phyloP scores from a whole-genome alignment of 306 rosid species.

The Sophora flavescens region DNA sequence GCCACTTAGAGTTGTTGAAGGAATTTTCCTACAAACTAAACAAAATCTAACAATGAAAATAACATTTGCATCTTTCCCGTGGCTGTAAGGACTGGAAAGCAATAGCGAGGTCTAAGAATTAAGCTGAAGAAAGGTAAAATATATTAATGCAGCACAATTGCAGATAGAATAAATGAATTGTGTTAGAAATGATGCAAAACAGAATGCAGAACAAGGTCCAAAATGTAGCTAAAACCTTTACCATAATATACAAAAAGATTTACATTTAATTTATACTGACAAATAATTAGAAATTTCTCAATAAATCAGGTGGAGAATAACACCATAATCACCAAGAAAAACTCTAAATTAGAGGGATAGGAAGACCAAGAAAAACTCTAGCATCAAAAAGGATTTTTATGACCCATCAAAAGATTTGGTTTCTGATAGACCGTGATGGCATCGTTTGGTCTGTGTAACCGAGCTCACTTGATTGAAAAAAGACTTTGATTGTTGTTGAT shows the following conservation, averaged over 20 bases:
- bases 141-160: neutral
- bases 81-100: conserved; percentile 4
- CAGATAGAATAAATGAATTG: conserved; percentile 5
- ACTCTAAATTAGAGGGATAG: too few species aligned
- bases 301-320: neutral
- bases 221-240: conserved; percentile 12
- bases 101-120: conserved; percentile 3
- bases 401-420: too few species aligned
- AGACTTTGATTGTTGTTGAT: too few species aligned
- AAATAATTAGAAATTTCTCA: neutral
- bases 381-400: too few species aligned
- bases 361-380: too few species aligned
- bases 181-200: neutral
- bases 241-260: neutral
- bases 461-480: too few species aligned
- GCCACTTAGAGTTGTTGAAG: conserved; percentile 13
- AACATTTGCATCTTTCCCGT: conserved; percentile 9
- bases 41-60: conserved; percentile 28
- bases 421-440: too few species aligned
- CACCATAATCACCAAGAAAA: too few species aligned
- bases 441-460: too few species aligned
- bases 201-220: conserved; percentile 16
- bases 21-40: conserved; percentile 21
- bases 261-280: conserved; percentile 16
- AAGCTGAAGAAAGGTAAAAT: neutral